phyloP scores from a whole-genome alignment of 306 rosid species.

The Oxytropis ochrocephala region DNA sequence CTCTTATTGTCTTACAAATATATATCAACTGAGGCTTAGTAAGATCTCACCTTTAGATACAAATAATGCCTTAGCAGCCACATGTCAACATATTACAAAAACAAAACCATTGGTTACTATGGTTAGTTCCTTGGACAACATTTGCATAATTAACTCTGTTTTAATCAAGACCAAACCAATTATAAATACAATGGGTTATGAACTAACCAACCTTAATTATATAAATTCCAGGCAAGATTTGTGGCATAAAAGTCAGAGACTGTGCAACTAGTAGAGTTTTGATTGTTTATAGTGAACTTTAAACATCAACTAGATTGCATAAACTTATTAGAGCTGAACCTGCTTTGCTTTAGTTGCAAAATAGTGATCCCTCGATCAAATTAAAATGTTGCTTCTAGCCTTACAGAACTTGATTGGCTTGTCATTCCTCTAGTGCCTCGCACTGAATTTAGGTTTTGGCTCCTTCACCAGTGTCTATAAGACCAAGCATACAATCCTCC shows the following conservation, averaged over 20 bases:
- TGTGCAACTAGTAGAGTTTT: neutral
- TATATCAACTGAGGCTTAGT: neutral
- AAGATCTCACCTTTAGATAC: neutral
- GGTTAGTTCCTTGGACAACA: neutral
- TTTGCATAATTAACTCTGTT: neutral
- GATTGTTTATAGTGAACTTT: neutral
- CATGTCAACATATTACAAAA: neutral
- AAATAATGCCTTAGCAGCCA: neutral
- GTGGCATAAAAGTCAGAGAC: neutral
- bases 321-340: neutral
- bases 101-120: neutral
- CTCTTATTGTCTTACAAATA: neutral
- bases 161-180: neutral
- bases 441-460: neutral
- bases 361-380: neutral
- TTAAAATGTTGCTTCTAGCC: neutral
- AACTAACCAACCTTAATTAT: neutral
- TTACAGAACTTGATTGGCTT: neutral
- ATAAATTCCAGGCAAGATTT: neutral
- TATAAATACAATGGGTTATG: neutral
- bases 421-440: neutral
- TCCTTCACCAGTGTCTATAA: neutral
- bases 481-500: neutral
- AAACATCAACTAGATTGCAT: neutral
- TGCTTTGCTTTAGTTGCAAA: neutral